Conservation (phyloP, 1,139 yeast genomes). For the Wickerhamomyces sp. region DNA sequence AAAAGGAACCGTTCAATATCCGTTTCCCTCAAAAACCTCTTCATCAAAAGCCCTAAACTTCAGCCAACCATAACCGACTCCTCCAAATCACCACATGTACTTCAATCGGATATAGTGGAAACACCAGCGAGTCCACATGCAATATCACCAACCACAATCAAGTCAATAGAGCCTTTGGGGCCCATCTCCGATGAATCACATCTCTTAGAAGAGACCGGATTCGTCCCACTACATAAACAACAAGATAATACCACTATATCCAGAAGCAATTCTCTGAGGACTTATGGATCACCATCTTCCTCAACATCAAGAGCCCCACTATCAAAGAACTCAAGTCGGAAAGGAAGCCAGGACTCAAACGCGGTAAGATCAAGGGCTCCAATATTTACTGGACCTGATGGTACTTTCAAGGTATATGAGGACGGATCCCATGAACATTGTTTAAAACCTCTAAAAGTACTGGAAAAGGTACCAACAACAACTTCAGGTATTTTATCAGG, state of each 20-base stretch:
- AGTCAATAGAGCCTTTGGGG: no score
- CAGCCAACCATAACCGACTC: neutral
- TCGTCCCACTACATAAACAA: neutral
- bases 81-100: neutral
- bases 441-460: conserved; percentile 23
- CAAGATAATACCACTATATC: neutral
- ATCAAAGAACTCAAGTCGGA: conserved; percentile 21
- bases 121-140: neutral
- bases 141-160: neutral
- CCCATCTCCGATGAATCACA: neutral
- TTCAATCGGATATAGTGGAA: neutral
- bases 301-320: neutral
- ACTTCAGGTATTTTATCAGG: conserved; percentile 24
- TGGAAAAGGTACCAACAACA: conserved; percentile 27
- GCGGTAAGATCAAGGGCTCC: conserved; percentile 15
- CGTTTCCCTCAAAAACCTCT: conserved; percentile 7
- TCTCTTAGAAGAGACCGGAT: neutral
- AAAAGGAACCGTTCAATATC: conserved; percentile 5
- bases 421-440: conserved; percentile 35
- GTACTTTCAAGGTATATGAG: conserved; percentile 27
- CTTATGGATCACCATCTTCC: neutral
- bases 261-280: neutral
- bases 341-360: neutral
- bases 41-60: conserved; percentile 6
- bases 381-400: conserved; percentile 12